phyloP scores from a whole-genome alignment of 257 asterid species.

The Solanum okadae region DNA sequence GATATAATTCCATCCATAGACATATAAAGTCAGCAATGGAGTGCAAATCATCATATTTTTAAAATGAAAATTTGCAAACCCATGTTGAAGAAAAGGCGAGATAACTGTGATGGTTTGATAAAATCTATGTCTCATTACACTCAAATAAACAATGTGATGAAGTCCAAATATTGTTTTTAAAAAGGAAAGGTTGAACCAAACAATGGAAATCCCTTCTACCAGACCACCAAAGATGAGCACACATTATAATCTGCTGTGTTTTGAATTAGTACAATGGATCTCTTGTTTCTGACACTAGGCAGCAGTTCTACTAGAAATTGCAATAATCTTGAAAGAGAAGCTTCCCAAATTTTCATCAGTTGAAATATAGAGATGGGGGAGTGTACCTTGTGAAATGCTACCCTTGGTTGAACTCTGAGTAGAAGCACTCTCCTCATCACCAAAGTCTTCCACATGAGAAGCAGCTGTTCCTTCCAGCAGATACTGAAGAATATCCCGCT shows the following conservation, averaged over 20 bases:
- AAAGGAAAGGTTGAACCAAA: background rate
- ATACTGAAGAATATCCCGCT: conserved; percentile 33
- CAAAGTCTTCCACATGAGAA: conserved; percentile 44
- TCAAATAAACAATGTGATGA: background rate
- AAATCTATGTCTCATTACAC: background rate
- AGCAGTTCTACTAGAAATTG: background rate
- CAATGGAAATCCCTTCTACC: background rate
- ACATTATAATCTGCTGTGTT: background rate
- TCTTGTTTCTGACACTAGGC: background rate
- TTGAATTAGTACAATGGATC: background rate
- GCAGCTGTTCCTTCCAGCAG: conserved; percentile 74
- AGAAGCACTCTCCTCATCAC: conserved; percentile 30
- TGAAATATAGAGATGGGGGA: background rate
- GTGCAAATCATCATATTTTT: background rate
- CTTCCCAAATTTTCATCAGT: background rate
- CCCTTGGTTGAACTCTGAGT: conserved; percentile 8
- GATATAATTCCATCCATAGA: background rate
- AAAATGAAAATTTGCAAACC: background rate
- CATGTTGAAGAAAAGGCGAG: background rate
- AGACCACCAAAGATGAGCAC: background rate
- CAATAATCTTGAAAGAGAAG: background rate
- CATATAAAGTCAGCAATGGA: background rate
- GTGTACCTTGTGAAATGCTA: conserved; percentile 30
- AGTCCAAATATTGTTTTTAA: background rate
- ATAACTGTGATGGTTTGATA: background rate